Base-by-base conservation (phyloP, 2,329 filamentous ascomycete species). In the Trichoderma arundinaceum region DNA sequence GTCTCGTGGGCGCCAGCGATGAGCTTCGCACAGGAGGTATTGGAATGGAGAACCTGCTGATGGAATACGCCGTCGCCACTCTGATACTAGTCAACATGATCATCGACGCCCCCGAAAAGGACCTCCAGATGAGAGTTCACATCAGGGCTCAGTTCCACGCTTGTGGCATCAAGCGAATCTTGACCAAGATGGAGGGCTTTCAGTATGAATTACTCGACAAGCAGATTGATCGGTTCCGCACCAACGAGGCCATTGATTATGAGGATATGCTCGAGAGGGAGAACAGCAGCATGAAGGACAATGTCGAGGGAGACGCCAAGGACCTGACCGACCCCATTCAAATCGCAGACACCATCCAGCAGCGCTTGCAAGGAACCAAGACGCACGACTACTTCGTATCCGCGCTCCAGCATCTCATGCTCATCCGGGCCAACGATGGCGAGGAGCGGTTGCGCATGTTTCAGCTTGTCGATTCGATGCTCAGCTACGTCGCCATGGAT, bases 401-500 rank as follows among this genome's bases (percentile, higher is more conserved):
- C 53, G 92, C 94, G 19, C 87, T 99, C 78, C 95, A 99, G 76
- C 95, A 99, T 81, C 84, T 99, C 76, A 84, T 99, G 71, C 85
- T 99, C 51, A 96, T 98, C 70, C 88, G 93, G 65, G 91, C 97
- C 74, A 95, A 93, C 69, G 92, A 96, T 72, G 90, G 91, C 56
- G 95, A 98, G 75, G 95, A 99, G 78, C 88, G 93, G 13, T 80
- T 97, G 68, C 89, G 92, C 56, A 95, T 97, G 90, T 99, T 98
- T 80, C 95, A 98, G 81, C 87, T 99, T 33, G 94, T 98, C 33
- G 95, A 99, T 78, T 90, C 92, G n/a, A 98, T 98, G 93, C 88
- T 99, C 70, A 97, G 93, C 78, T 98, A 98, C 78, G 94, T 99
- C 68, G 94, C 94, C 72, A 99, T 99, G 94, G 95, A 99, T 78